These are phyloP conservation scores for Mentha longifolia DNA, from an alignment of 257 asterid species.

Conservation along the genomic window DNA sequence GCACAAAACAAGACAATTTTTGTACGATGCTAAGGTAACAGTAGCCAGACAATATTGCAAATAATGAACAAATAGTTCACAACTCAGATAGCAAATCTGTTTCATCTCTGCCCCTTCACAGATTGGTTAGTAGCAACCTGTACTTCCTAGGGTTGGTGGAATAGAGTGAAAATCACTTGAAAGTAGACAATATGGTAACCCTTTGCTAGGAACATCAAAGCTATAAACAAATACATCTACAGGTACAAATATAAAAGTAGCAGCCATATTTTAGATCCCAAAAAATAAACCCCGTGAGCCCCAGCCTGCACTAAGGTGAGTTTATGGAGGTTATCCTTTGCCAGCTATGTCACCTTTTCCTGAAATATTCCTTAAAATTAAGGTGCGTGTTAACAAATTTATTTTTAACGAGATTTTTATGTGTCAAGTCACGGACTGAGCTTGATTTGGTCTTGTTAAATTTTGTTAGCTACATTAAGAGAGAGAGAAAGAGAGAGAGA, in stretches of 20 bases:
- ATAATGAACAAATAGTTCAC: slow-evolving; percentile 1
- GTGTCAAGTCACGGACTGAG: neutral
- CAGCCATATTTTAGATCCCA: no score
- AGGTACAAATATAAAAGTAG: neutral
- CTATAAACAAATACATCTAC: neutral
- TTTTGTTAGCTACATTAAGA: neutral
- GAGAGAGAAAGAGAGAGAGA: no score
- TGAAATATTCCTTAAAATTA: slow-evolving; percentile 7
- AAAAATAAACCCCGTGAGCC: neutral
- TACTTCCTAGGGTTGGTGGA: slow-evolving; percentile 11
- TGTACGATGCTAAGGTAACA: neutral
- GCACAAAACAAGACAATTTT: neutral
- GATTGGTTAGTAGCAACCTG: slow-evolving; percentile 4
- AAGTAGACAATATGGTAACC: slow-evolving; percentile 1
- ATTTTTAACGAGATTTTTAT: neutral
- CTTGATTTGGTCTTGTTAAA: neutral
- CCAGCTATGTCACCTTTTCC: neutral
- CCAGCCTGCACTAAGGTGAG: neutral
- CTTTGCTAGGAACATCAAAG: neutral
- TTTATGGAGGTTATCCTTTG: neutral
- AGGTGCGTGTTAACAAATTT: neutral
- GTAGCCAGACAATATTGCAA: slow-evolving; percentile 21
- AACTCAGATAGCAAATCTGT: neutral
- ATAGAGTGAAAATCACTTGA: neutral
- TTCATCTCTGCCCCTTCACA: slow-evolving; percentile 22